phyloP scores from a whole-genome alignment of 768 basidiomycete species.

The Scleroderma citrinum region DNA sequence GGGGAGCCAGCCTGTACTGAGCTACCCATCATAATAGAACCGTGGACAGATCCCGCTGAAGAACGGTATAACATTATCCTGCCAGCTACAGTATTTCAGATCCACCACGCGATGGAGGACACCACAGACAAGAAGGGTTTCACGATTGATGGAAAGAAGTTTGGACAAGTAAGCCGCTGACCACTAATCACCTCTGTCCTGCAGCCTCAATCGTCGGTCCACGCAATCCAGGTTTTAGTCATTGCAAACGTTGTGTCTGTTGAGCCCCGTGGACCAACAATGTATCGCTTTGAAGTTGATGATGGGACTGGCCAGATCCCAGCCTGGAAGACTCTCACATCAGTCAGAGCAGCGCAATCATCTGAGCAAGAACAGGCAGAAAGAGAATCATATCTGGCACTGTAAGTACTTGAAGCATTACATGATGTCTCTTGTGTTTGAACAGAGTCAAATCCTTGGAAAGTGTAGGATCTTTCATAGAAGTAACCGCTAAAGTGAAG shows the following conservation, averaged over 20 bases:
- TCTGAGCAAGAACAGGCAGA: constrained; percentile 12
- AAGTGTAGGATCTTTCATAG: constrained; percentile 18
- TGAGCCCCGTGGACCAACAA: constrained; percentile 4
- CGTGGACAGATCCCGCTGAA: constrained; percentile 1
- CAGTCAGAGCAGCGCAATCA: neutral
- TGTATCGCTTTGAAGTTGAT: constrained; percentile 21
- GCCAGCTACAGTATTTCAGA: constrained; percentile 53
- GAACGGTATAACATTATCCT: constrained; percentile 20
- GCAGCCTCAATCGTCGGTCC: too few species aligned
- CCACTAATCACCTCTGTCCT: too few species aligned
- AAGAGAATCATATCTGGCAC: neutral
- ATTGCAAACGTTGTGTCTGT: constrained; percentile 38
- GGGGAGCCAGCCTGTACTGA: neutral
- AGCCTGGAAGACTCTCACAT: constrained; percentile 3
- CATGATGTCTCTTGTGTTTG: neutral
- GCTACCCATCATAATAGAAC: constrained; percentile 2
- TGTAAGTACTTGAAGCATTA: constrained; percentile 11
- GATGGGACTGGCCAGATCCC: constrained; percentile 33
- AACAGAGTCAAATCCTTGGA: neutral
- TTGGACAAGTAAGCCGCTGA: constrained; percentile 30
- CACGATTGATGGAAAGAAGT: constrained; percentile 39
- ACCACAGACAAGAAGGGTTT: constrained; percentile 38
- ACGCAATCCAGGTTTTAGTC: constrained; percentile 37
- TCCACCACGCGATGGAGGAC: constrained; percentile 39
- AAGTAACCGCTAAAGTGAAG: constrained; percentile 3